A percentile compares a stretch with the other conserved stretches of the same genome.
phyloP scores from a whole-genome alignment of 2,329 filamentous ascomycete species.

The Aspergillus sp. region DNA sequence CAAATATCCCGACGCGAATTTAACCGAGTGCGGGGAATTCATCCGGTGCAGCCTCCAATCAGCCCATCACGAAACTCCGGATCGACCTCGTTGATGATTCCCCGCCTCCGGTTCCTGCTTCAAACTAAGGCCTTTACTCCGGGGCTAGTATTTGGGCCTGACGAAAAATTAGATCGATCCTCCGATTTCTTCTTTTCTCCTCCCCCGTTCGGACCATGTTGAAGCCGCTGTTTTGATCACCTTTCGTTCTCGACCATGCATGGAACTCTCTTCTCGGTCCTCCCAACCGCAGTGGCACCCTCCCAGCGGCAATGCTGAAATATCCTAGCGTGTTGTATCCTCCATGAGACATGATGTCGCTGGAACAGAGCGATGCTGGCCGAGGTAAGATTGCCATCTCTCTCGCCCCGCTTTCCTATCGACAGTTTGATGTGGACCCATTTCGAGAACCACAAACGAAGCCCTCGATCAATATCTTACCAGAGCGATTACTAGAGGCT shows the following conservation, averaged over 20 bases:
- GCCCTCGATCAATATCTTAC: slow-evolving; percentile 4
- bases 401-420: slow-evolving; percentile 4
- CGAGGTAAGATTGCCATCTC: slow-evolving; percentile 18
- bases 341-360: slow-evolving; percentile 29
- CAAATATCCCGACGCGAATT: not conserved
- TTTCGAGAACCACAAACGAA: not conserved
- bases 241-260: slow-evolving; percentile 4
- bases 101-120: slow-evolving; percentile 3
- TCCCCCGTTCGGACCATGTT: not conserved
- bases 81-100: not conserved
- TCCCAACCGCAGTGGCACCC: not conserved
- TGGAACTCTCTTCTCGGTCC: slow-evolving; percentile 3
- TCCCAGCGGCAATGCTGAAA: slow-evolving; percentile 17
- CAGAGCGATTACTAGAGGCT: slow-evolving; percentile 11
- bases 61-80: not conserved
- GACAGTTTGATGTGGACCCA: not conserved
- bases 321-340: slow-evolving; percentile 6
- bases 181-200: not conserved
- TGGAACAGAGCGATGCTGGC: slow-evolving; percentile 24
- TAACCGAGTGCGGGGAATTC: slow-evolving; percentile 1
- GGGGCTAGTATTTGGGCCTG: too few species aligned
- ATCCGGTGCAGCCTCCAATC: not conserved
- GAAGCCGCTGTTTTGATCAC: slow-evolving; percentile 1
- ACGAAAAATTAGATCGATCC: too few species aligned
- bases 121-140: not conserved